Evolutionary conservation across 2,329 filamentous ascomycete species (phyloP).

Genomic region (Fusarium sp.): DNA sequence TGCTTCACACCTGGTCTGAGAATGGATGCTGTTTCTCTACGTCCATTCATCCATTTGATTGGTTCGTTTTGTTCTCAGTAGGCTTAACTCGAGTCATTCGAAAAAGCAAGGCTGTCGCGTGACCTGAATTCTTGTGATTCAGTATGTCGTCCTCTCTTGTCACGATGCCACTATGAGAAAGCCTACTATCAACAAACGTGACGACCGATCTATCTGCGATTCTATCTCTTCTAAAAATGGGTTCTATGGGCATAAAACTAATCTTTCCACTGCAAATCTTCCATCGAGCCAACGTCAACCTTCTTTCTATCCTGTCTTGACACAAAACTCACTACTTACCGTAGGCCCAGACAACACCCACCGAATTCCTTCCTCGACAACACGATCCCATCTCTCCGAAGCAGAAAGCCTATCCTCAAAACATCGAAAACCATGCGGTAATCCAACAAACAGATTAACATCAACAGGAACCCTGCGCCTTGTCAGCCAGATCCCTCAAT

Average conservation of each 20-base stretch:
- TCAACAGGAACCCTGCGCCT: neutral
- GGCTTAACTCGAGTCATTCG: neutral
- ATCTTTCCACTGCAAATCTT: neutral
- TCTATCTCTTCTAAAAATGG: no score
- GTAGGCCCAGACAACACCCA: neutral
- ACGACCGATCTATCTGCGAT: no score
- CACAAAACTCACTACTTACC: neutral
- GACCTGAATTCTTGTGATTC: neutral
- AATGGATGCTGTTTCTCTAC: neutral
- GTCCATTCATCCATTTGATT: no score
- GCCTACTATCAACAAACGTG: no score
- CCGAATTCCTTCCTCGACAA: neutral
- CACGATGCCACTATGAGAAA: rapidly evolving
- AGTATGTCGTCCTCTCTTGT: neutral
- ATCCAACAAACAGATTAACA: neutral
- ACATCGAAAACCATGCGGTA: constrained; percentile 1
- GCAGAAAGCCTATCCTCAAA: constrained; percentile 2
- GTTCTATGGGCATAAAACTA: no score
- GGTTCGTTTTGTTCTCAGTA: neutral
- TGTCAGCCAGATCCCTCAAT: no score
- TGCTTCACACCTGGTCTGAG: neutral
- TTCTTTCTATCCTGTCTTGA: neutral
- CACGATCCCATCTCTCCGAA: neutral
- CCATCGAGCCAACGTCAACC: no score
- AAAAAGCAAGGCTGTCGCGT: neutral